Base-by-base conservation (phyloP, 352 stramenopile species). In the Plasmopara halstedii region DNA sequence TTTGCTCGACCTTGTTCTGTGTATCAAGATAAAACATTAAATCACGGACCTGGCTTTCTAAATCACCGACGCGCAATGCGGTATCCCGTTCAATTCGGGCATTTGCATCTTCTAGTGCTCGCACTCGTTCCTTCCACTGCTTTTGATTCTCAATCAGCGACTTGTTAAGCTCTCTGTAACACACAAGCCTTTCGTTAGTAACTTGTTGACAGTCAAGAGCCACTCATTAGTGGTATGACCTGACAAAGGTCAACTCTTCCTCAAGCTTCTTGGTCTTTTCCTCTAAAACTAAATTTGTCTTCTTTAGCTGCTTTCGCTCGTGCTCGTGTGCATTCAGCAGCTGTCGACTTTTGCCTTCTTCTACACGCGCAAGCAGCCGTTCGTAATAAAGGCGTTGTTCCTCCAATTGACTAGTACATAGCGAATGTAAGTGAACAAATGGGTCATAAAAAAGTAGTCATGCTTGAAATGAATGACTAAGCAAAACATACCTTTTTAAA, bases 321-420 rank as follows among this genome's bases (percentile, higher is more conserved):
- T 84, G 58, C 42, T 91, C 78, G 5, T 91, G 58, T 23, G 64
- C 54, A 29, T 54, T 74, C 29, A 82, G 48, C 19, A 79, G 44
- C 25, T 83, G 72, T 0, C 67, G 70, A 36, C 66, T 69, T 27
- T 83, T 67, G 20, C 58, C 67, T 48, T 89, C 79, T 39, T 79
- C 70, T 9, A 70, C 59, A 36, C 62, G 75, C n/a, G 74, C 61
- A 32, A 91, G 62, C 2, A 76, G 50, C 0, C 79, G 77, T 54
- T 98, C 91, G 49, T 96, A 98, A 52, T 89, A 97, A 21, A 95
- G 60, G 0, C 94, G 82, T 69, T 98, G 95, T 41, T 97, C 84
- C 51, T 98, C 91, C 36, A 99, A 66, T 75, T 98, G 93, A 54
- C 83, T 92, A 43, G 14, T 37, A 23, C 4, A 51, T 5, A 41